Conservation (phyloP, 768 basidiomycete species). For the Suillus americanus region DNA sequence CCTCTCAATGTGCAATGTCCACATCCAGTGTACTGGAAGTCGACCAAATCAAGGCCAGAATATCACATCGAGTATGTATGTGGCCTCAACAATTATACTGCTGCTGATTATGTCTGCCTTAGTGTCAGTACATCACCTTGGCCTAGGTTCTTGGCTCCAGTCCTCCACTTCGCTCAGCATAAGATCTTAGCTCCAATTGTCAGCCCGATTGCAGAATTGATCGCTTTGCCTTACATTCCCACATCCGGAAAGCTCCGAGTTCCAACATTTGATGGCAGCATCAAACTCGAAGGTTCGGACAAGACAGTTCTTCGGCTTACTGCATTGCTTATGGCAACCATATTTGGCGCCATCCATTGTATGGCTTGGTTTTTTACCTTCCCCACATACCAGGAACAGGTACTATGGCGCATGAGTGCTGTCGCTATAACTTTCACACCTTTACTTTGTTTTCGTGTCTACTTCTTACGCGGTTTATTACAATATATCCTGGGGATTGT, state of each 20-base stretch:
- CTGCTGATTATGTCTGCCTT: not conserved
- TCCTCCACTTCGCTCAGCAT: too few relatives aligned
- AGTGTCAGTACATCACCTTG: too few relatives aligned
- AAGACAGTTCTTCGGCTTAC: rapidly evolving
- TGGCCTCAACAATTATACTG: not conserved
- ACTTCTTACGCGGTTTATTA: too few relatives aligned
- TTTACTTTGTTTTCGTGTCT: too few relatives aligned
- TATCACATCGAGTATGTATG: not conserved
- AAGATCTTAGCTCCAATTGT: too few relatives aligned
- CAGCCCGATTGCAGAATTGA: too few relatives aligned
- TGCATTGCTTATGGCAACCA: slow-evolving; percentile 6
- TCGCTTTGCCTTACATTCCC: too few relatives aligned
- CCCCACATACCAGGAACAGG: slow-evolving; percentile 5
- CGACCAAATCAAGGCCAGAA: not conserved
- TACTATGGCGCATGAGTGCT: slow-evolving; percentile 21
- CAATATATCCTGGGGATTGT: too few relatives aligned
- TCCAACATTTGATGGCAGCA: too few relatives aligned
- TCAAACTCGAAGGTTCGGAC: not conserved
- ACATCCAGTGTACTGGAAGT: not conserved
- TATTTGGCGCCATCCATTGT: slow-evolving; percentile 17
- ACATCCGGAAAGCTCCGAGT: too few relatives aligned
- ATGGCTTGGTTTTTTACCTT: slow-evolving; percentile 18
- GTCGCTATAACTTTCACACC: slow-evolving; percentile 9
- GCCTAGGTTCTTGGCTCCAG: too few relatives aligned
- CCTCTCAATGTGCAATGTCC: not conserved